Conservation (phyloP, 345 rosid genomes). For the Eucalyptus grandis region DNA sequence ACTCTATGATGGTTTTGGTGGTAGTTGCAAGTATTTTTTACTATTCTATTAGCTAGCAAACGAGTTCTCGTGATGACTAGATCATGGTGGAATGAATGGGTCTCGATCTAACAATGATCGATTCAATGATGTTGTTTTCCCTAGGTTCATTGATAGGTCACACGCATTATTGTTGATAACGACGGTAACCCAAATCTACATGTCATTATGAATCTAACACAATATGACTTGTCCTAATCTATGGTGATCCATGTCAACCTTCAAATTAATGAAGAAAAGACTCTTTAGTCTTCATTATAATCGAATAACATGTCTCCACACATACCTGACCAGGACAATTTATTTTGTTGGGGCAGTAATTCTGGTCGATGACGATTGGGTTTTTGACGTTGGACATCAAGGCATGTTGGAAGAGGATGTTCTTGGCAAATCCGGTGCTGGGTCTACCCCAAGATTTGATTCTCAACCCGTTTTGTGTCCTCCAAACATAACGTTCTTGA, state of each 20-base stretch:
- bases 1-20: background rate
- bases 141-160: background rate
- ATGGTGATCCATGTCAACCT: background rate
- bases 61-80: background rate
- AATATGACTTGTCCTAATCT: background rate
- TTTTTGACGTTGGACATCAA: conserved; percentile 40
- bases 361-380: conserved; percentile 39
- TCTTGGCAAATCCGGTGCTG: conserved; percentile 40
- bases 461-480: conserved; percentile 50
- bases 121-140: background rate
- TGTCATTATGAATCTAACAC: background rate
- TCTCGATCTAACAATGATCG: background rate
- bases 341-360: conserved; percentile 18
- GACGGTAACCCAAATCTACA: background rate
- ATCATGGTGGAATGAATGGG: background rate
- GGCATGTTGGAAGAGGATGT: conserved; percentile 42
- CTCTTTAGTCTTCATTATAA: background rate
- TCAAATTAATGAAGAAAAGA: background rate
- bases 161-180: background rate
- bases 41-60: background rate
- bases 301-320: no score
- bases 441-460: conserved; percentile 67
- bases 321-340: conserved; percentile 14
- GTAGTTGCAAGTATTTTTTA: background rate
- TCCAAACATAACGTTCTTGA: conserved; percentile 18